Conservation (phyloP, 2,329 filamentous ascomycete species). For the Xylaria sp. region DNA sequence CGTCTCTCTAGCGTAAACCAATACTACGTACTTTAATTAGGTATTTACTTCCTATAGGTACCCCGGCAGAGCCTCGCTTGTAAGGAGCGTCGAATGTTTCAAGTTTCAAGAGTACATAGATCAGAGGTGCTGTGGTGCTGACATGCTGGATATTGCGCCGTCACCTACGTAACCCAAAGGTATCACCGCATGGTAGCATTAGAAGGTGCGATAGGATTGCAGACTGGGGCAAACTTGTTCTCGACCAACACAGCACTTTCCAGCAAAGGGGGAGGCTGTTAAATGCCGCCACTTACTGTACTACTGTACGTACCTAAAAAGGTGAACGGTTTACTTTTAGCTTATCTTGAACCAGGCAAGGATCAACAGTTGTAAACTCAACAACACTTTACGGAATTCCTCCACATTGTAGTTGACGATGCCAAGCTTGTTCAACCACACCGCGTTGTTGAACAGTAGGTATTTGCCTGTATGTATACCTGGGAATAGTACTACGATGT, state of each 20-base stretch:
- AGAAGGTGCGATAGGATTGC: conserved; percentile 14
- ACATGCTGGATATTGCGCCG: conserved; percentile 4
- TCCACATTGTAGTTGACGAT: not conserved
- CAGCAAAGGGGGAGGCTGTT: conserved; percentile 6
- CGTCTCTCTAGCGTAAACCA: no score
- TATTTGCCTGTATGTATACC: not conserved
- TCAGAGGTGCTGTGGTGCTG: conserved; percentile 12
- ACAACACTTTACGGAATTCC: not conserved
- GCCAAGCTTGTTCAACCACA: conserved; percentile 15
- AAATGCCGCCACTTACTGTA: conserved; percentile 6
- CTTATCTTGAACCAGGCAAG: not conserved
- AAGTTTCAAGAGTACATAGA: not conserved
- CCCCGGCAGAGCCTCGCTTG: not conserved
- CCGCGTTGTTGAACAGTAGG: not conserved
- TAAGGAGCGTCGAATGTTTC: conserved; percentile 11
- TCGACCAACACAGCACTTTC: conserved; percentile 1
- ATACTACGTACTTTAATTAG: not conserved
- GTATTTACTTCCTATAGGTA: not conserved
- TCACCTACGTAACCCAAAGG: conserved; percentile 7
- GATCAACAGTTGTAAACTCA: no score
- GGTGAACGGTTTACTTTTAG: not conserved
- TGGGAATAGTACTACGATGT: not conserved
- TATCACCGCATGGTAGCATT: conserved; percentile 28
- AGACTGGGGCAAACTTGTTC: conserved; percentile 25
- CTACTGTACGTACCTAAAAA: not conserved